Evolutionary conservation across 2,329 filamentous ascomycete genomes (phyloP), one percentile per base, ranked within the genome.

Genomic region (Fusarium sp.): DNA sequence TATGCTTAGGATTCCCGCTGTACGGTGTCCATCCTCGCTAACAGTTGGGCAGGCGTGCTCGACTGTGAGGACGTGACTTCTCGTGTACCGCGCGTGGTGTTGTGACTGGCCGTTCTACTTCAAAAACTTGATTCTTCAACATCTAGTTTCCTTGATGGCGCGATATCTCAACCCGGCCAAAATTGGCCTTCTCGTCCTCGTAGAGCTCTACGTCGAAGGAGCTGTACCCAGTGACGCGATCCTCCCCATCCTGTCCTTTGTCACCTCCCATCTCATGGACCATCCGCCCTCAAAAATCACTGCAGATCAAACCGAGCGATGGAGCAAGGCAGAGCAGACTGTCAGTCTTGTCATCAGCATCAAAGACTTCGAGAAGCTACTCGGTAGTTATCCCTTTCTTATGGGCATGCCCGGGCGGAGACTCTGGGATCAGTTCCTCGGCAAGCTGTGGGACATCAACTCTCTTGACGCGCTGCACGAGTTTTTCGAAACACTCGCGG

Each of bases 101-200:
- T 18, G 36, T 10, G 6, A 39, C 47, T 39, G 28, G 37, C 5
- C 23, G n/a, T 34, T 28, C 36, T 27, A n/a, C 13, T 18, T 37
- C n/a, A 12, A 31, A 51, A 37, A 36, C 18, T 10, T 37, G 28
- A 12, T 15, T 15, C 15, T 16, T 31, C 28, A 23, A 9, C 39
- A 12, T 40, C 23, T 23, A 23, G 23, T 23, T 15, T 10, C 39
- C 41, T 64, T 7, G 23, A 40, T 58, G 36, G 18, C 91, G 74
- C 92, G 92, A 61, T 97, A 92, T 79, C 87, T 98, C 47, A 97
- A 93, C n/a, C 93, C 95, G 12, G 91, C 94, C 72, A 97, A 96
- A 78, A 88, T 98, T 72, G 91, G 92, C 76, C 86, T 98, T 27
- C 87, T 98, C 59, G 89, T 90, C 58, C 88, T 99, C 56, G 88